Evolutionary conservation across 495 filamentous ascomycete genomes (phyloP).

Genomic region (Apodospora peruviana): DNA sequence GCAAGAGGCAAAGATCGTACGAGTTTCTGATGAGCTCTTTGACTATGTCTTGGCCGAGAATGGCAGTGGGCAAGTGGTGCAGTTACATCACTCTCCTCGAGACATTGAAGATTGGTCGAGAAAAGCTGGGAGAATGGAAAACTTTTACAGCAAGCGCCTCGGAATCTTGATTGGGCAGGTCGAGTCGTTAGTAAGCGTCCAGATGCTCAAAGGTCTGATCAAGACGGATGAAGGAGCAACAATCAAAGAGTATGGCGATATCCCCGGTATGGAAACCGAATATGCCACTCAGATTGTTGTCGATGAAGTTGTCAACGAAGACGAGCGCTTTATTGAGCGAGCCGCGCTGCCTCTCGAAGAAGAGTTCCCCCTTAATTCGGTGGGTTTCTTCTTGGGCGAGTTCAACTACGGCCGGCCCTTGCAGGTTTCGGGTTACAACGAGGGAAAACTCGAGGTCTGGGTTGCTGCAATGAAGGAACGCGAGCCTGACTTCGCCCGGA

Average conservation of each 20-base stretch:
- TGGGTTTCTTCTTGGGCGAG: constrained; percentile 94
- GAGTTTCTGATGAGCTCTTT: constrained; percentile 91
- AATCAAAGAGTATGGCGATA: constrained; percentile 85
- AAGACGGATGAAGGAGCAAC: constrained; percentile 89
- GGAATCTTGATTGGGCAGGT: constrained; percentile 83
- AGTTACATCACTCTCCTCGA: constrained; percentile 64
- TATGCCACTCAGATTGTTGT: constrained; percentile 89
- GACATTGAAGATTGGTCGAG: constrained; percentile 78
- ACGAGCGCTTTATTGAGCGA: constrained; percentile 87
- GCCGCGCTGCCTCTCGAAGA: constrained; percentile 80
- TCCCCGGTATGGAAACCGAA: constrained; percentile 86
- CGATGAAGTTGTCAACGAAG: constrained; percentile 83
- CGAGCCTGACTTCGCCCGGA: constrained; percentile 75
- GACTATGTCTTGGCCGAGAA: constrained; percentile 64
- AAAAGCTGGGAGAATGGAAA: constrained; percentile 80
- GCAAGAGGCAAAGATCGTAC: constrained; percentile 83
- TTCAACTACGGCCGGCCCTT: constrained; percentile 88
- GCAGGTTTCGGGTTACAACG: constrained; percentile 68
- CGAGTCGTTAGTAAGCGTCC: constrained; percentile 83
- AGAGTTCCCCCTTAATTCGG: constrained; percentile 78
- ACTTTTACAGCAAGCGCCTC: constrained; percentile 79
- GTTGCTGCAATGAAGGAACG: constrained; percentile 60
- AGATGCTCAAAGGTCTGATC: constrained; percentile 83
- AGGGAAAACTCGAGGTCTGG: constrained; percentile 70
- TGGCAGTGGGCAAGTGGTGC: constrained; percentile 55